Evolutionary conservation across 2,329 filamentous ascomycete genomes (phyloP).

Genomic region (Cladosporium sphaerospermum): DNA sequence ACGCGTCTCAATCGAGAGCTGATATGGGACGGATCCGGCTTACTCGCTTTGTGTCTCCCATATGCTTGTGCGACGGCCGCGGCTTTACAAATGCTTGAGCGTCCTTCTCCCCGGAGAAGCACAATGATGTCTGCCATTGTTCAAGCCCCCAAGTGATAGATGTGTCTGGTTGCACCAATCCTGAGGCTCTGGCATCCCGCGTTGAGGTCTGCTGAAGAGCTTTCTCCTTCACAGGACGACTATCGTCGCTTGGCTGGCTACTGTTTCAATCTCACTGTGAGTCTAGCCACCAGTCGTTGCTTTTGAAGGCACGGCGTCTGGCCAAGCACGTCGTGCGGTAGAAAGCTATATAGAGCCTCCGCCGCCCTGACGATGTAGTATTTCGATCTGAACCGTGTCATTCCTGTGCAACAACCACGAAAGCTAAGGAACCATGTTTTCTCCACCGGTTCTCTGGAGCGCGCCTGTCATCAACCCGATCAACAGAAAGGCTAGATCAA

Average conservation of each 20-base stretch:
- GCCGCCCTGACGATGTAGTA: neutral
- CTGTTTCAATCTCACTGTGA: neutral
- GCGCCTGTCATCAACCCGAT: constrained; percentile 70
- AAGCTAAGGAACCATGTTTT: constrained; percentile 5
- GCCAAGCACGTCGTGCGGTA: constrained; percentile 2
- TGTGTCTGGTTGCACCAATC: neutral
- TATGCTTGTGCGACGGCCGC: neutral
- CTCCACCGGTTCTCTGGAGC: constrained; percentile 28
- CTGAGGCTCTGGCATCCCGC: neutral
- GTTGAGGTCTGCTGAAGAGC: neutral
- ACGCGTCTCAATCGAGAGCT: neutral
- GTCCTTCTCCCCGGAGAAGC: constrained; percentile 9
- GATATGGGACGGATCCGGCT: neutral
- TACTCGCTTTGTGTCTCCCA: neutral
- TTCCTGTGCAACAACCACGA: neutral
- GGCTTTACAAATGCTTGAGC: constrained; percentile 4
- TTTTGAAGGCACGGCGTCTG: neutral
- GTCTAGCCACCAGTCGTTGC: neutral
- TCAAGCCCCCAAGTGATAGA: constrained; percentile 6
- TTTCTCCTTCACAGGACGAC: neutral
- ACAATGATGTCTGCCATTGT: neutral
- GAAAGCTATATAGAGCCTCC: neutral
- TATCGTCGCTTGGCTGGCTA: constrained; percentile 1
- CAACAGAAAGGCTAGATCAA: constrained; percentile 69
- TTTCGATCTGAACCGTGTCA: neutral